Evolutionary conservation across 2,329 filamentous ascomycete species (phyloP).

Genomic region (Talaromyces sp.): DNA sequence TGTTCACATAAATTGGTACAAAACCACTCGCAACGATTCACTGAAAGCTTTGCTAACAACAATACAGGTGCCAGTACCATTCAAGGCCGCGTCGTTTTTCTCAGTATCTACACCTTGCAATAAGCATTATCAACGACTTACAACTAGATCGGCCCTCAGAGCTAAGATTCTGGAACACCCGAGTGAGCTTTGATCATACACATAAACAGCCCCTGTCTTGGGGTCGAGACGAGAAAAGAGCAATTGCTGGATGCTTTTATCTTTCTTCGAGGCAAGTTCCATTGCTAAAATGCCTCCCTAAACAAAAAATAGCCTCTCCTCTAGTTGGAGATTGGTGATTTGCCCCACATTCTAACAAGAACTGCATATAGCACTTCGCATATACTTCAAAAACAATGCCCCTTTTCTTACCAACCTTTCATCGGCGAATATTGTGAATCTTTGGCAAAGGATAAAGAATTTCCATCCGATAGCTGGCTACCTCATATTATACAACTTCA

Average conservation of each 20-base stretch:
- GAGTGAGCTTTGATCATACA: constrained; percentile 20
- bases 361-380: neutral
- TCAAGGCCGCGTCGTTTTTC: constrained; percentile 24
- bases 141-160: constrained; percentile 20
- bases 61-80: constrained; percentile 26
- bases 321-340: neutral
- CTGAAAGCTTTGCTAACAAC: neutral
- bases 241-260: constrained; percentile 40
- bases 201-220: constrained; percentile 16
- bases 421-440: neutral
- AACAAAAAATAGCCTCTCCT: neutral
- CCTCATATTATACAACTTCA: neutral
- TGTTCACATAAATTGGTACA: constrained; percentile 30
- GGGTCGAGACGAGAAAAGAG: constrained; percentile 37
- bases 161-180: constrained; percentile 23
- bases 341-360: neutral
- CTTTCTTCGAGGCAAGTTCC: constrained; percentile 35
- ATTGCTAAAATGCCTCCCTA: neutral
- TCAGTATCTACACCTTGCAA: constrained; percentile 31
- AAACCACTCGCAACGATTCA: neutral
- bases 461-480: neutral
- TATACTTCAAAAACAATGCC: neutral
- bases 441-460: neutral
- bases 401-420: neutral
- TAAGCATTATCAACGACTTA: constrained; percentile 31